phyloP scores from a whole-genome alignment of 225 moss, liverwort and hornwort genomes.

The Polytrichum formosum region DNA sequence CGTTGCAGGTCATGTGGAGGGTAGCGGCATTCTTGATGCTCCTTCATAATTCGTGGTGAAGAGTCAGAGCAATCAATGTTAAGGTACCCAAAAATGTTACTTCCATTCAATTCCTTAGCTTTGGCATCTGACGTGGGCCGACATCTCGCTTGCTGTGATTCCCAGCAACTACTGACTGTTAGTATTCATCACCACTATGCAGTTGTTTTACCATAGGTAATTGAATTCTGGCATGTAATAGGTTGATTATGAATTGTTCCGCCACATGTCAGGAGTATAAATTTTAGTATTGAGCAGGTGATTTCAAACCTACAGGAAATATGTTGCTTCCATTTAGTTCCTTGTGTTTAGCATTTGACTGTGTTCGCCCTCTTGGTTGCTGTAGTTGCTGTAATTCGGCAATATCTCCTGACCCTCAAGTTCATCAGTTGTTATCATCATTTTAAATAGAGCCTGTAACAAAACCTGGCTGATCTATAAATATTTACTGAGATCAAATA shows the following conservation, averaged over 20 bases:
- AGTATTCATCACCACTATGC: constrained; percentile 9
- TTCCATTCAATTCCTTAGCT: constrained; percentile 55
- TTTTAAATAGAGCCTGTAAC: too few species aligned
- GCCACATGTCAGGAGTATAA: too few species aligned
- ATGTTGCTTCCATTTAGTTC: constrained; percentile 48
- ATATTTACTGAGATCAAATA: neutral
- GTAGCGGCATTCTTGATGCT: constrained; percentile 9
- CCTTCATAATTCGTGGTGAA: constrained; percentile 1
- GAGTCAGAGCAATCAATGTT: constrained; percentile 16
- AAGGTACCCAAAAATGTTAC: constrained; percentile 41
- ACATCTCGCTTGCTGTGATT: constrained; percentile 42
- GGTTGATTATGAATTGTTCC: too few species aligned
- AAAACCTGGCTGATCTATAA: too few species aligned
- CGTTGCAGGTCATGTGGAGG: constrained; percentile 10
- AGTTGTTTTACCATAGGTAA: constrained; percentile 3
- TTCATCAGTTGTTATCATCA: constrained; percentile 10
- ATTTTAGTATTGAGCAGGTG: neutral
- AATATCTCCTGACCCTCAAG: constrained; percentile 34
- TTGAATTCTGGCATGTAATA: neutral
- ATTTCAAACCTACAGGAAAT: constrained; percentile 11
- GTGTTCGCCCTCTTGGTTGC: constrained; percentile 41
- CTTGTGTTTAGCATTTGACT: constrained; percentile 59
- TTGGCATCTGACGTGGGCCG: constrained; percentile 54
- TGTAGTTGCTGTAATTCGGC: constrained; percentile 12
- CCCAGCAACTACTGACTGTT: constrained; percentile 15